phyloP scores from a whole-genome alignment of 2,329 filamentous ascomycete species.

The Xylaria polymorpha region DNA sequence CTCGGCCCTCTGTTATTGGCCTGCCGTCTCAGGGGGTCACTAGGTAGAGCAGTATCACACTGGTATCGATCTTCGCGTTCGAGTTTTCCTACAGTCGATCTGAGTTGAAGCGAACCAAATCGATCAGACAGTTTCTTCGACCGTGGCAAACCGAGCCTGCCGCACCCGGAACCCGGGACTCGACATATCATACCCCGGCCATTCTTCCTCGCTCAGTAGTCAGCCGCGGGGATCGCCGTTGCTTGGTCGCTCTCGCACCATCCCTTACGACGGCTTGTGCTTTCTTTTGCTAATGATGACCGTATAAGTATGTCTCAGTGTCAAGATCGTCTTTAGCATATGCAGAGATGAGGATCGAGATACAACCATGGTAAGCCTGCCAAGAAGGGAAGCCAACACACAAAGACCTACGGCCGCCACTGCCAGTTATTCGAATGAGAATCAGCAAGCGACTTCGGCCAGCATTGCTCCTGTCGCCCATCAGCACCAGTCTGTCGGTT shows the following conservation, averaged over 20 bases:
- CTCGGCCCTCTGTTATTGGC: conserved; percentile 28
- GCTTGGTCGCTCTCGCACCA: neutral
- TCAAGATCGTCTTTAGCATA: neutral
- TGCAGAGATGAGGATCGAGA: neutral
- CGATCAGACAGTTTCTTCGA: conserved; percentile 8
- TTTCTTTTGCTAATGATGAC: neutral
- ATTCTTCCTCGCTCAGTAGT: neutral
- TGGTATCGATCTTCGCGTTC: conserved; percentile 8
- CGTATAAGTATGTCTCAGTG: neutral
- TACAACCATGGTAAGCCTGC: neutral
- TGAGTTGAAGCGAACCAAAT: neutral
- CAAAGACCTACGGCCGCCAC: neutral
- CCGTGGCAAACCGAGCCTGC: conserved; percentile 9
- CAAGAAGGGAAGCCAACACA: neutral
- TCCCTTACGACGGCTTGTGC: neutral
- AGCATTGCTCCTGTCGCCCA: neutral
- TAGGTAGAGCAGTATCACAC: conserved; percentile 8
- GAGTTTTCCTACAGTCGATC: neutral
- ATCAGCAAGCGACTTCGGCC: neutral
- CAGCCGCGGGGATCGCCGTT: neutral
- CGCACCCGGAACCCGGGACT: conserved; percentile 1
- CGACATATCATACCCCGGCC: neutral
- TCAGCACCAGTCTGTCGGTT: neutral
- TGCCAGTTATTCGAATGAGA: neutral
- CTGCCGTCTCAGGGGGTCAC: conserved; percentile 7